A percentile compares a stretch with the other conserved stretches of the same genome.
phyloP scores from a whole-genome alignment of 768 basidiomycete genomes.

The Tricholoma saponaceum region DNA sequence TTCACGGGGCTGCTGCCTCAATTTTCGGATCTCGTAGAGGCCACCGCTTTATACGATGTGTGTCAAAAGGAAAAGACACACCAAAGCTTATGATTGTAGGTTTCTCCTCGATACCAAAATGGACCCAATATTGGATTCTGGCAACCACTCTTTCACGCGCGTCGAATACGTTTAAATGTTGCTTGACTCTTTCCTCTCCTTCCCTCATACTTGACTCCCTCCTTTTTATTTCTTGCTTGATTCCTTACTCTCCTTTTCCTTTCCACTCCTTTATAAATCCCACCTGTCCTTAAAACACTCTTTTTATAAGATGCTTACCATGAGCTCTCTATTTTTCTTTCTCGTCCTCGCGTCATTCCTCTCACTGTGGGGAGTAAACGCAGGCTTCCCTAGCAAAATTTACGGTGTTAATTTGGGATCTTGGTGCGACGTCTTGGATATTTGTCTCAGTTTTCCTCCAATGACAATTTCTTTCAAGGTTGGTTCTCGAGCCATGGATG shows the following conservation, averaged over 20 bases:
- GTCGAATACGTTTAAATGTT: too few species aligned
- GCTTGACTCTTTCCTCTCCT: too few species aligned
- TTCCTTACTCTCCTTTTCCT: neutral
- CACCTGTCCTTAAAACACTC: neutral
- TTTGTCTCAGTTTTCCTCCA: neutral
- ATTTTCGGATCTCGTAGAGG: too few species aligned
- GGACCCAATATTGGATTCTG: too few species aligned
- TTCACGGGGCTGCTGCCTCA: too few species aligned
- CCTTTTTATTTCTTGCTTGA: too few species aligned
- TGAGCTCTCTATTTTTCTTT: neutral
- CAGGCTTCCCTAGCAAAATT: conserved; percentile 21
- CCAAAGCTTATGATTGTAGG: too few species aligned
- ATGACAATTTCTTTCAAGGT: conserved; percentile 36
- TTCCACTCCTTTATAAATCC: neutral
- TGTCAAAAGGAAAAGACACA: too few species aligned
- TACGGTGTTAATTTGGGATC: conserved; percentile 27
- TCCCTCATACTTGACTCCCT: too few species aligned
- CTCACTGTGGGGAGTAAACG: conserved; percentile 6
- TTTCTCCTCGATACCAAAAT: too few species aligned
- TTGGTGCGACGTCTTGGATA: conserved; percentile 29
- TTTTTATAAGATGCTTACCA: neutral
- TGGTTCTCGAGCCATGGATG: conserved; percentile 83
- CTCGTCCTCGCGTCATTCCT: neutral
- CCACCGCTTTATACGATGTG: too few species aligned
- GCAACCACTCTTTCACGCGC: too few species aligned